Percentiles rank a stretch among this genome's conserved stretches.
phyloP scores from a whole-genome alignment of 495 filamentous ascomycete genomes.

The Elasticomyces elasticus region DNA sequence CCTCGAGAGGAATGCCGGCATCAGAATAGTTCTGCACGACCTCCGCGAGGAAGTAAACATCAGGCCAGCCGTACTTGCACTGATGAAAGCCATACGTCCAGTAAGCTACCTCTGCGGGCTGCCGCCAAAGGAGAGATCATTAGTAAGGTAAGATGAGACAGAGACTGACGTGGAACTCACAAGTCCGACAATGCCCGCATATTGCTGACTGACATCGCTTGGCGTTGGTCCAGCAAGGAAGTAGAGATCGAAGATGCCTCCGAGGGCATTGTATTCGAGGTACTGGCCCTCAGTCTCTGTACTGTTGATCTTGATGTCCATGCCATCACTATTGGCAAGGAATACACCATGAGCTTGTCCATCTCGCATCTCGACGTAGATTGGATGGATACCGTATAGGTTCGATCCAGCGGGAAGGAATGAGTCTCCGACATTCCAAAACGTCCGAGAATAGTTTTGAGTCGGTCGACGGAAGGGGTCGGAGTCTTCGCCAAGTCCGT shows the following conservation, averaged over 20 bases:
- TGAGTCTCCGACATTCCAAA: conserved; percentile 70
- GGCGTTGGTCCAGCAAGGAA: conserved; percentile 40
- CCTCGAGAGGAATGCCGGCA: conserved; percentile 71
- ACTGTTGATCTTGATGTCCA: conserved; percentile 74
- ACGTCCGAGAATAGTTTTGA: conserved; percentile 58
- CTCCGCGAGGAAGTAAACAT: conserved; percentile 69
- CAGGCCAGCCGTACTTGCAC: conserved; percentile 66
- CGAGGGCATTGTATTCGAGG: conserved; percentile 72
- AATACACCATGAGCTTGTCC: conserved; percentile 73
- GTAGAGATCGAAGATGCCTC: conserved; percentile 78
- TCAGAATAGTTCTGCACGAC: conserved; percentile 68
- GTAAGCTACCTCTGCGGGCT: too few species aligned
- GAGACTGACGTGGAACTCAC: too few species aligned
- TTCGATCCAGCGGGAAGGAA: conserved; percentile 54
- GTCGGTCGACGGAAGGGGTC: conserved; percentile 61
- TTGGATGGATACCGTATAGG: conserved; percentile 69
- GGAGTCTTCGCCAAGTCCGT: too few species aligned
- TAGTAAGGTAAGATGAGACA: background rate
- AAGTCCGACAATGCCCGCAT: too few species aligned
- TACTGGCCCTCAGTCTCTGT: conserved; percentile 52
- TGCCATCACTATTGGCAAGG: conserved; percentile 70
- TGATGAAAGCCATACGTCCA: conserved; percentile 58
- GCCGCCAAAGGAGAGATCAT: too few species aligned
- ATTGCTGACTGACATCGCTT: conserved; percentile 48
- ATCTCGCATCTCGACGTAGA: conserved; percentile 66